A percentile compares a stretch with the other conserved stretches of the same genome.
Evolutionary conservation across 768 basidiomycete species (phyloP).

Genomic region (Lactarius psammicola): DNA sequence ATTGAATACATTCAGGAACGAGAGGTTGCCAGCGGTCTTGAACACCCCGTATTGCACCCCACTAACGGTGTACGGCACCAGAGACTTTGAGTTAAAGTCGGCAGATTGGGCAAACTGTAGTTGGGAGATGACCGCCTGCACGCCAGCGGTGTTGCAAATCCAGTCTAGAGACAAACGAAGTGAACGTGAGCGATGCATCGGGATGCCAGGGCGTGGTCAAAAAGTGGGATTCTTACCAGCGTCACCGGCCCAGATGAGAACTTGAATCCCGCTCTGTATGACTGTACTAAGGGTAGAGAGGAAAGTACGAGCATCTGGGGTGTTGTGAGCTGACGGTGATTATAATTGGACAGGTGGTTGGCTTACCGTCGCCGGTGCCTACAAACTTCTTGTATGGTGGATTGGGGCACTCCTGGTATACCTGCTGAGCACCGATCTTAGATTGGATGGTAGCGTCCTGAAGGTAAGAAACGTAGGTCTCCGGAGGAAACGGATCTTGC

Average conservation of each 20-base stretch:
- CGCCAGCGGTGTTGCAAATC: conserved; percentile 46
- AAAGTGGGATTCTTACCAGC: not conserved
- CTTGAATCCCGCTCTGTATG: conserved; percentile 36
- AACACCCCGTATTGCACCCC: conserved; percentile 46
- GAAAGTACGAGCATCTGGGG: conserved; percentile 28
- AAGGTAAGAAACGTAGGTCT: conserved; percentile 29
- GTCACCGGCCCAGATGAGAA: conserved; percentile 48
- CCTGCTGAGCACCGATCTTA: conserved; percentile 39
- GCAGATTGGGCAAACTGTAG: conserved; percentile 38
- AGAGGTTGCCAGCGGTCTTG: conserved; percentile 49
- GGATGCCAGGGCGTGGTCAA: not conserved
- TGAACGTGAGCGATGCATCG: conserved; percentile 39
- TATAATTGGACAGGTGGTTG: conserved; percentile 30
- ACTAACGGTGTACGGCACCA: conserved; percentile 43
- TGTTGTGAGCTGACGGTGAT: conserved; percentile 25
- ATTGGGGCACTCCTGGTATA: conserved; percentile 37
- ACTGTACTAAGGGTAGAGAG: not conserved
- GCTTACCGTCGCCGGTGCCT: conserved; percentile 46
- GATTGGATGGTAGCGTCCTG: conserved; percentile 29
- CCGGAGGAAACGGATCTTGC: conserved; percentile 44
- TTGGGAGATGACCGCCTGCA: conserved; percentile 48
- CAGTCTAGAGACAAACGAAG: conserved; percentile 39
- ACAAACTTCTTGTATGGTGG: conserved; percentile 41
- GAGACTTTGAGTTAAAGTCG: conserved; percentile 40
- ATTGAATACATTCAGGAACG: conserved; percentile 46